phyloP scores from a whole-genome alignment of 805 yeast species.

The Barnettozyma californica region DNA sequence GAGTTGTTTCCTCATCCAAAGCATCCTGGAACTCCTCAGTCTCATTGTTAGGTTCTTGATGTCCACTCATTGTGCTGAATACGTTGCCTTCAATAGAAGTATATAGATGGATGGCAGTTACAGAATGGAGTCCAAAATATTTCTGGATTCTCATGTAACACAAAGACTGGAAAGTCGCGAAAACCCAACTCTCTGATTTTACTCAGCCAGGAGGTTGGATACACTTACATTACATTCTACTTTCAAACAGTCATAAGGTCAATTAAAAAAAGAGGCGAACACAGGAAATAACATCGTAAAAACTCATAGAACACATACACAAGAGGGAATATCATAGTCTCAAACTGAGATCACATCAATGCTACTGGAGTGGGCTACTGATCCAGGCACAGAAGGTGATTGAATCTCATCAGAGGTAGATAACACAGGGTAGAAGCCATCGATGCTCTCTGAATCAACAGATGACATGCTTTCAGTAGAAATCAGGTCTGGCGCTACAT shows the following conservation, averaged over 20 bases:
- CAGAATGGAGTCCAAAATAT: background rate
- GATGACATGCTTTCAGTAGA: slow-evolving; percentile 8
- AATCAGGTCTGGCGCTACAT: slow-evolving; percentile 20
- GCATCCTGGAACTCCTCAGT: slow-evolving; percentile 8
- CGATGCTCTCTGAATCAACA: slow-evolving; percentile 8
- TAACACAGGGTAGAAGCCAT: slow-evolving; percentile 5
- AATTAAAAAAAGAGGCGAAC: background rate
- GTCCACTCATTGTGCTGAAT: background rate
- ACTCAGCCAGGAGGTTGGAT: too few species aligned
- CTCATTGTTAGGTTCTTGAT: background rate
- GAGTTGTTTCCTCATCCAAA: slow-evolving; percentile 1
- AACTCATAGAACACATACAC: background rate
- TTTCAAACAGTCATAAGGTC: background rate
- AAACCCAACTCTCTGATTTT: background rate
- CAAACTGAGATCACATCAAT: background rate
- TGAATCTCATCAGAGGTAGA: slow-evolving; percentile 8
- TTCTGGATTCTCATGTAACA: background rate
- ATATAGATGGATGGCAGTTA: background rate
- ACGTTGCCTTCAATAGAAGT: background rate
- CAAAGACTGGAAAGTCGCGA: background rate
- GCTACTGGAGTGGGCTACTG: background rate
- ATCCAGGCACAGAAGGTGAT: slow-evolving; percentile 6
- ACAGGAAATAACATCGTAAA: background rate
- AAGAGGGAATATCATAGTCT: background rate
- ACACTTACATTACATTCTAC: background rate